These are phyloP conservation scores for Boletus rufocinnamomeus DNA, from an alignment of 768 basidiomycete species.

Conservation along the genomic window DNA sequence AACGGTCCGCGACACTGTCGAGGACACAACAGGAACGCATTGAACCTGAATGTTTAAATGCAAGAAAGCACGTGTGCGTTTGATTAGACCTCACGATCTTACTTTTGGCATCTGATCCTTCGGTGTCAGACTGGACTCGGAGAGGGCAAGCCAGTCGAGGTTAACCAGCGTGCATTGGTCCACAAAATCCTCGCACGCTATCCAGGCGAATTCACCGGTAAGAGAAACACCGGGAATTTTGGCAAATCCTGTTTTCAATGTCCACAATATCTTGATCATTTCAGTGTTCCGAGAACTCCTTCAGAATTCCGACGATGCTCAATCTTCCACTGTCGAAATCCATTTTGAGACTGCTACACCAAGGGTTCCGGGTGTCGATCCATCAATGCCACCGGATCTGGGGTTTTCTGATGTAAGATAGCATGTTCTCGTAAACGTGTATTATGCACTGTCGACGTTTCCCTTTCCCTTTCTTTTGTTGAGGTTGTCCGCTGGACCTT, in stretches of 20 bases:
- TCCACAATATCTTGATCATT: no score
- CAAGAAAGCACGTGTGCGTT: background rate
- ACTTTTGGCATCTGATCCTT: background rate
- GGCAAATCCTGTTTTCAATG: no score
- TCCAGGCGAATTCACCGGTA: slow-evolving; percentile 84
- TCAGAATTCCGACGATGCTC: slow-evolving; percentile 96
- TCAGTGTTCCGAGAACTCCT: slow-evolving; percentile 82
- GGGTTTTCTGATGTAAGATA: no score
- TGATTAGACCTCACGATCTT: no score
- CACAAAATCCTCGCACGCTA: slow-evolving; percentile 95
- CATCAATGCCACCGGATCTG: no score
- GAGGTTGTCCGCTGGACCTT: slow-evolving; percentile 83
- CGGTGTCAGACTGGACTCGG: slow-evolving; percentile 50
- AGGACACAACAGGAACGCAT: no score
- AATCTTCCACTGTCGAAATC: slow-evolving; percentile 71
- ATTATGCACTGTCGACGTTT: no score
- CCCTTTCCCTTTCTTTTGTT: no score
- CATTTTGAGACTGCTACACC: slow-evolving; percentile 70
- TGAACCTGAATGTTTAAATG: background rate
- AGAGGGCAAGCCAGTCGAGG: slow-evolving; percentile 76
- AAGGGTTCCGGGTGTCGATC: no score
- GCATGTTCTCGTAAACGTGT: no score
- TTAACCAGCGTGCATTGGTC: slow-evolving; percentile 89
- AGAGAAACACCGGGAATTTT: no score
- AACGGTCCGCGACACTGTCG: no score